These are phyloP conservation scores for Akebia trifoliata DNA, from an alignment of 164 flowering plant species.

Conservation along the genomic window DNA sequence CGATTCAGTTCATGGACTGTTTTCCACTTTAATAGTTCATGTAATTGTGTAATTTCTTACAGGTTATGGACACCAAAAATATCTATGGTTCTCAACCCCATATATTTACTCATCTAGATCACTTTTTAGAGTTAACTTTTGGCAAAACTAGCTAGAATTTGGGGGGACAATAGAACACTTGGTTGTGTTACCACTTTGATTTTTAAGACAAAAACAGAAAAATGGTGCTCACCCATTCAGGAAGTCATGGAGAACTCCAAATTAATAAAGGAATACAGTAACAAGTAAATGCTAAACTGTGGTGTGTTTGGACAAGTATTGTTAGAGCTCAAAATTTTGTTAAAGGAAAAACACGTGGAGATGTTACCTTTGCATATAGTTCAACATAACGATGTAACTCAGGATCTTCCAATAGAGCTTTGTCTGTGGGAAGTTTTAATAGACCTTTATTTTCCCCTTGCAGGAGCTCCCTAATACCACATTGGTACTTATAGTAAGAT, in stretches of 20 bases:
- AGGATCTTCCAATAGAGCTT: slow-evolving; percentile 63
- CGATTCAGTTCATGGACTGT: too few relatives aligned
- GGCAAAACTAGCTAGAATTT: neutral
- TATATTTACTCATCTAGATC: neutral
- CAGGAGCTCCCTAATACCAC: slow-evolving; percentile 58
- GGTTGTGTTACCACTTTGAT: neutral
- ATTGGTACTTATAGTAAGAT: neutral
- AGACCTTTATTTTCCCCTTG: slow-evolving; percentile 50
- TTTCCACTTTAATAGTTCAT: too few relatives aligned
- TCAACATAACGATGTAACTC: slow-evolving; percentile 50
- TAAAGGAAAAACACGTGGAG: neutral
- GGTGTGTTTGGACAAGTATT: too few relatives aligned
- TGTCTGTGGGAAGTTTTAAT: slow-evolving; percentile 70
- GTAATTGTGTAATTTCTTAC: too few relatives aligned
- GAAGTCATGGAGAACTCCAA: neutral
- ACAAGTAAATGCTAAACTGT: too few relatives aligned
- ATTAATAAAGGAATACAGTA: neutral
- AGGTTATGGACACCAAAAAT: too few relatives aligned
- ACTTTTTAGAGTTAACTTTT: neutral
- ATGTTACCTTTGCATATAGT: slow-evolving; percentile 68
- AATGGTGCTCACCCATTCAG: neutral
- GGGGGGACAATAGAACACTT: neutral
- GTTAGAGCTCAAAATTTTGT: neutral
- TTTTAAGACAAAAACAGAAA: neutral
- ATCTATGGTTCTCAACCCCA: too few relatives aligned